These are phyloP conservation scores for Alternaria hordeiaustralica DNA, from an alignment of 2,329 filamentous ascomycete genomes.

Conservation along the genomic window DNA sequence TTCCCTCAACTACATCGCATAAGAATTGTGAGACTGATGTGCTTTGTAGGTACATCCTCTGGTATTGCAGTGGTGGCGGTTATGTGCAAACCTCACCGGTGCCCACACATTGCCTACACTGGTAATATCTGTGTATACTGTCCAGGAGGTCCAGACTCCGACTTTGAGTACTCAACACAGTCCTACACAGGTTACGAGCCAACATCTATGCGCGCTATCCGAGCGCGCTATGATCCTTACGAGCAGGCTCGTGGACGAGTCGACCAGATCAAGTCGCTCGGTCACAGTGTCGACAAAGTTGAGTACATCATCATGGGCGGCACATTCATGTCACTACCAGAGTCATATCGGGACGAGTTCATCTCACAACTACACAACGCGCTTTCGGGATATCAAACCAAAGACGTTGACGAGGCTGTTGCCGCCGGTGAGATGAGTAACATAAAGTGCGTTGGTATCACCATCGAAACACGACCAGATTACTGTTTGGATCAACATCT, in stretches of 20 bases:
- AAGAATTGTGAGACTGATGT: slow-evolving; percentile 3
- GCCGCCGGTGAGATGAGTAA: slow-evolving; percentile 95
- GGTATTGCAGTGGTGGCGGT: slow-evolving; percentile 98
- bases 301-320: slow-evolving; percentile 99
- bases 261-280: slow-evolving; percentile 93
- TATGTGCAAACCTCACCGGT: slow-evolving; percentile 99
- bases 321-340: slow-evolving; percentile 95
- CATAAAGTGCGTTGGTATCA: slow-evolving; percentile 97
- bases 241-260: slow-evolving; percentile 95
- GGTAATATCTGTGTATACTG: slow-evolving; percentile 99
- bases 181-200: slow-evolving; percentile 99
- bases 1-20: background rate
- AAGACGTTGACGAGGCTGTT: slow-evolving; percentile 93
- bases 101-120: slow-evolving; percentile 96
- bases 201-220: slow-evolving; percentile 97
- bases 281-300: slow-evolving; percentile 97
- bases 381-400: slow-evolving; percentile 92
- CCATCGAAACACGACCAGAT: slow-evolving; percentile 95
- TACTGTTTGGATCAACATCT: slow-evolving; percentile 97
- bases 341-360: slow-evolving; percentile 89
- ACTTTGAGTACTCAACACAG: slow-evolving; percentile 99
- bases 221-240: slow-evolving; percentile 95
- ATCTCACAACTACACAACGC: slow-evolving; percentile 97
- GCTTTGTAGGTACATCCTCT: slow-evolving; percentile 77
- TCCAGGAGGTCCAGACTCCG: slow-evolving; percentile 94